These are phyloP conservation scores for Anaeromyces robustus DNA, from an alignment of 192 early-diverging fungal genomes.

Conservation along the genomic window DNA sequence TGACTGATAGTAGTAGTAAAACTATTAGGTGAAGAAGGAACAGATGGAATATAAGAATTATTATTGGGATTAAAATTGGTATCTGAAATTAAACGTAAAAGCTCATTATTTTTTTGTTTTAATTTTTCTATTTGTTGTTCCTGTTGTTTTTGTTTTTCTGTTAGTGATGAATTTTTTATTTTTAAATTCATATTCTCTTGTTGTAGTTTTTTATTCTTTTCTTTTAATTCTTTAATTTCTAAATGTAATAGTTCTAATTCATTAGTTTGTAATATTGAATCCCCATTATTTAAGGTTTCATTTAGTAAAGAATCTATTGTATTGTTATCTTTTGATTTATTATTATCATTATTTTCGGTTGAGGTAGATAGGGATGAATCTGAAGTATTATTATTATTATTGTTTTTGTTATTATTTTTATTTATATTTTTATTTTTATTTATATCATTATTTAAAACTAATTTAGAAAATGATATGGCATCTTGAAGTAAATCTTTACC, in stretches of 20 bases:
- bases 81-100: background rate
- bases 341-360: background rate
- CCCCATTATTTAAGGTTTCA: background rate
- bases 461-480: background rate
- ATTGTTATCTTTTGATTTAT: background rate
- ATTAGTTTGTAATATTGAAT: background rate
- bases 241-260: background rate
- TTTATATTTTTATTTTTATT: too few relatives aligned
- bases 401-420: too few relatives aligned
- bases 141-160: background rate
- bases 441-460: background rate
- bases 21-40: too few relatives aligned
- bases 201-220: background rate
- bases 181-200: background rate
- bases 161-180: background rate
- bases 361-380: background rate
- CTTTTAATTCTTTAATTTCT: background rate
- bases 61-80: background rate
- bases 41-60: too few relatives aligned
- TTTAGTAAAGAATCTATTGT: background rate
- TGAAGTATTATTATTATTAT: too few relatives aligned
- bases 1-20: too few relatives aligned
- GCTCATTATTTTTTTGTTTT: background rate
- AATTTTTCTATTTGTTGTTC: background rate
- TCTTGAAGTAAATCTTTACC: background rate